These are phyloP conservation scores for Pezicula neosporulosa DNA, from an alignment of 2,329 filamentous ascomycete species.

Conservation along the genomic window DNA sequence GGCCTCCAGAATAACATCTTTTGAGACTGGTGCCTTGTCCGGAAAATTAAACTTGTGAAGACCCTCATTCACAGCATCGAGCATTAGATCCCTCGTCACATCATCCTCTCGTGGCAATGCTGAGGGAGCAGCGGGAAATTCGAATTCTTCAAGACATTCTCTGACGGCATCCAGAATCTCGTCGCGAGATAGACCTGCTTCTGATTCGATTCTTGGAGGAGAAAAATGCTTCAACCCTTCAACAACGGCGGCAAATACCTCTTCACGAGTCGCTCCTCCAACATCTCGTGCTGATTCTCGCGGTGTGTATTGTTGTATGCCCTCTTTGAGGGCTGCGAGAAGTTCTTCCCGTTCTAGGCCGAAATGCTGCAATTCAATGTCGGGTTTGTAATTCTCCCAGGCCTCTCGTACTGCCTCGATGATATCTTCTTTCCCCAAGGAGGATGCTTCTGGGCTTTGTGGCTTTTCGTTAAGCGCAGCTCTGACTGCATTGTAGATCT, in stretches of 20 bases:
- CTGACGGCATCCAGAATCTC: slow-evolving; percentile 82
- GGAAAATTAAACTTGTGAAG: slow-evolving; percentile 68
- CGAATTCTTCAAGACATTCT: slow-evolving; percentile 83
- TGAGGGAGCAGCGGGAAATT: slow-evolving; percentile 64
- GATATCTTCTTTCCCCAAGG: slow-evolving; percentile 77
- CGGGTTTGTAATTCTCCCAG: slow-evolving; percentile 91
- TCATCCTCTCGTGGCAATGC: slow-evolving; percentile 50
- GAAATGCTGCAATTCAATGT: slow-evolving; percentile 86
- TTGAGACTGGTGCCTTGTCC: slow-evolving; percentile 57
- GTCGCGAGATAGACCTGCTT: slow-evolving; percentile 69
- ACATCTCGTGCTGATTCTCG: slow-evolving; percentile 36
- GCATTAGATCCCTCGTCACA: slow-evolving; percentile 59
- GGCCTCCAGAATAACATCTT: slow-evolving; percentile 59
- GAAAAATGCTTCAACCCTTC: slow-evolving; percentile 80
- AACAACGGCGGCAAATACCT: slow-evolving; percentile 82
- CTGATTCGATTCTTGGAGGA: slow-evolving; percentile 68
- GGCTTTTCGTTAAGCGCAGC: slow-evolving; percentile 59
- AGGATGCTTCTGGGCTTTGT: slow-evolving; percentile 45
- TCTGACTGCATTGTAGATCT: slow-evolving; percentile 82
- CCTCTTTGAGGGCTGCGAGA: slow-evolving; percentile 80
- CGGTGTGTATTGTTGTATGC: slow-evolving; percentile 69
- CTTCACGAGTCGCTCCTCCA: slow-evolving; percentile 69
- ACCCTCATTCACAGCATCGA: slow-evolving; percentile 60
- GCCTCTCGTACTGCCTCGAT: slow-evolving; percentile 84
- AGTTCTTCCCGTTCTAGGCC: slow-evolving; percentile 90